These are phyloP conservation scores for Amanita thiersii DNA, from an alignment of 768 basidiomycete genomes.

Conservation along the genomic window DNA sequence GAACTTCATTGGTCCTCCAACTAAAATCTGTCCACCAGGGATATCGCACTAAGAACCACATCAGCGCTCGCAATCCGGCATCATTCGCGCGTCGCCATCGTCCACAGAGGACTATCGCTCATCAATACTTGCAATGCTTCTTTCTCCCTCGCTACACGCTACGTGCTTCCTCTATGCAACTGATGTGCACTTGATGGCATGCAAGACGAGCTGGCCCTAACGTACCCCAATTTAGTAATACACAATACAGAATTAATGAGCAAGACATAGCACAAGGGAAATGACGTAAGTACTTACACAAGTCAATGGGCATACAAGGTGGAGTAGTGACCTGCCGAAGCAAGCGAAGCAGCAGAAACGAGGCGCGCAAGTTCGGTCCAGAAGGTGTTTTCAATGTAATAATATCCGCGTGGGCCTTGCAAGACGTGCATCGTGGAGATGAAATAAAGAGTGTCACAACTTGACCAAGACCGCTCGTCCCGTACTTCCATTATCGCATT, in stretches of 20 bases:
- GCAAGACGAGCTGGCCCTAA: not conserved
- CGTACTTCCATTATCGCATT: no score
- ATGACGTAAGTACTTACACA: not conserved
- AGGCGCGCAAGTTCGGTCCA: slow-evolving; percentile 3
- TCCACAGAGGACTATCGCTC: not conserved
- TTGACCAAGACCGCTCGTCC: no score
- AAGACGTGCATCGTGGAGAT: slow-evolving; percentile 2
- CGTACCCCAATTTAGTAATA: not conserved
- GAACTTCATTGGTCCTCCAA: not conserved
- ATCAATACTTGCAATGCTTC: not conserved
- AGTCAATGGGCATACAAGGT: not conserved
- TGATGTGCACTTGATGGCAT: not conserved
- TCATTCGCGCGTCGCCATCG: not conserved
- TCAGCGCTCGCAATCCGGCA: not conserved
- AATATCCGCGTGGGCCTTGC: slow-evolving; percentile 7
- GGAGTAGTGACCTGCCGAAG: not conserved
- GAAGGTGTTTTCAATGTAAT: slow-evolving; percentile 5
- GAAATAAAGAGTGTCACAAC: not conserved
- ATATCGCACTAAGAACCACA: slow-evolving; percentile 5
- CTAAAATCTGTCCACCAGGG: not conserved
- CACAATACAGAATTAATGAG: not conserved
- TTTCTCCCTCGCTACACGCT: not conserved
- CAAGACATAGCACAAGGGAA: slow-evolving; percentile 1
- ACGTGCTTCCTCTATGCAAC: slow-evolving; percentile 6
- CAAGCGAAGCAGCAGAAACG: not conserved